Evolutionary conservation across 305 asterid species (phyloP), one percentile per base, ranked within the genome.

Genomic region (Salvia sclarea): DNA sequence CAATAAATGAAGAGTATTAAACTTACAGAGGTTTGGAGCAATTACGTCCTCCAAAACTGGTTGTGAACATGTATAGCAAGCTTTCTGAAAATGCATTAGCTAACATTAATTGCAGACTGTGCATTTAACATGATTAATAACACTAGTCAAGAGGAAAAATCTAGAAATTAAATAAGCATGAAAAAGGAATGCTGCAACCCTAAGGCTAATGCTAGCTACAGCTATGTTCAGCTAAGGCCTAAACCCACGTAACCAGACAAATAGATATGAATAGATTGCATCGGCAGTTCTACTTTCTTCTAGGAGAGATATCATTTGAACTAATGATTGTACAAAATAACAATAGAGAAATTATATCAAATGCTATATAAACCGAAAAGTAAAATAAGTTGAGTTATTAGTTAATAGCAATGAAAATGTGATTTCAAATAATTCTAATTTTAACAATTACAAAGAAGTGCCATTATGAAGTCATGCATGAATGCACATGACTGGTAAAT

Each of bases 21-120:
- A 85, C 98, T 87, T 86, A 91, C 99, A 87, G 30, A 91, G 83
- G 79, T 94, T 91, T 73, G 99, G 96, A 21, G 88, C 82, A 71
- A 89, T 70, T 1, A 88, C 80, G 53, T 82, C 87, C 72, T 87
- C 98, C 8, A 85, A 71, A 69, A 87, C 88, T 3, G 81, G 80
- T 43, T 86, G 95, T 5, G 95, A 89, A 83, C 99, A 94, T 6
- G 89, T 83, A 69, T 52, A 83, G 85, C 98, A 94, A 73, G 81
- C 83, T 86, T 94, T 94, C 99, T 94, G 96, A 74, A 82, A 83
- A 78, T 75, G 68, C 72, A 82, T 37, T 54, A 63, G 53, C 59
- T 40, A 69, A 41, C 30, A 67, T 76, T 59, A 66, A 69, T 56
- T 57, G 25, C 53, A 17, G 37, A 38, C 61, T 12, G 8, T 38